A percentile compares a stretch with the other conserved stretches of the same genome.
These are phyloP conservation scores for Chaetoscypha palmicola DNA, from an alignment of 2,329 filamentous ascomycete species.

Conservation along the genomic window DNA sequence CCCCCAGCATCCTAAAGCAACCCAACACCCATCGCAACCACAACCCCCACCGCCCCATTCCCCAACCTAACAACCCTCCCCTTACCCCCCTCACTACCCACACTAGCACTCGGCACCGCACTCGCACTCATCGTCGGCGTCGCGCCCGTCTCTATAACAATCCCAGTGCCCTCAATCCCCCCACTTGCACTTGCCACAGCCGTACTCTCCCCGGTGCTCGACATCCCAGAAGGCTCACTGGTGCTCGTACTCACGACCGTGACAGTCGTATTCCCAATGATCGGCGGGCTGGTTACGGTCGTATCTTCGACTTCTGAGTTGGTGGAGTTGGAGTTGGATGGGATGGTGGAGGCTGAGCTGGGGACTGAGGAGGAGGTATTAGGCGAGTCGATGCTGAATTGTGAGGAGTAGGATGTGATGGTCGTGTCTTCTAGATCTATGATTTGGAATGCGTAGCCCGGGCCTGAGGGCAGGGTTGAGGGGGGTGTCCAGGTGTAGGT, in stretches of 20 bases:
- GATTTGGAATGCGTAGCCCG: constrained; percentile 24
- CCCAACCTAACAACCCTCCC: too few relatives aligned
- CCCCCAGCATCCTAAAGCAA: not conserved
- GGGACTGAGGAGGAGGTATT: constrained; percentile 9
- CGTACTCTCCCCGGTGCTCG: too few relatives aligned
- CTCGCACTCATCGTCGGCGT: not conserved
- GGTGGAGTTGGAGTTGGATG: not conserved
- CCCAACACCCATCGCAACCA: not conserved
- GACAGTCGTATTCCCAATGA: not conserved
- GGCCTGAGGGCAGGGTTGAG: constrained; percentile 13
- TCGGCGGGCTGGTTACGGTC: not conserved
- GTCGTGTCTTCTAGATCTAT: constrained; percentile 19
- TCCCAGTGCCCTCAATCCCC: too few relatives aligned
- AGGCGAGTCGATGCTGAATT: constrained; percentile 23
- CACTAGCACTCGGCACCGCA: not conserved
- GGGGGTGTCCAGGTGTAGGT: constrained; percentile 23
- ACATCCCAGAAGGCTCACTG: too few relatives aligned
- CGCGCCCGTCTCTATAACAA: too few relatives aligned
- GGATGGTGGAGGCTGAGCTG: not conserved
- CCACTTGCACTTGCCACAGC: too few relatives aligned
- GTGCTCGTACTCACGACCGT: too few relatives aligned
- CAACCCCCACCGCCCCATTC: not conserved
- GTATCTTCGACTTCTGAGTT: not conserved
- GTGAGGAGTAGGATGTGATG: constrained; percentile 23
- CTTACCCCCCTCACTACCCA: too few relatives aligned